Evolutionary conservation across 805 yeast genomes (phyloP), one percentile per base, ranked within the genome.

Genomic region (Kuraishia piskuri): DNA sequence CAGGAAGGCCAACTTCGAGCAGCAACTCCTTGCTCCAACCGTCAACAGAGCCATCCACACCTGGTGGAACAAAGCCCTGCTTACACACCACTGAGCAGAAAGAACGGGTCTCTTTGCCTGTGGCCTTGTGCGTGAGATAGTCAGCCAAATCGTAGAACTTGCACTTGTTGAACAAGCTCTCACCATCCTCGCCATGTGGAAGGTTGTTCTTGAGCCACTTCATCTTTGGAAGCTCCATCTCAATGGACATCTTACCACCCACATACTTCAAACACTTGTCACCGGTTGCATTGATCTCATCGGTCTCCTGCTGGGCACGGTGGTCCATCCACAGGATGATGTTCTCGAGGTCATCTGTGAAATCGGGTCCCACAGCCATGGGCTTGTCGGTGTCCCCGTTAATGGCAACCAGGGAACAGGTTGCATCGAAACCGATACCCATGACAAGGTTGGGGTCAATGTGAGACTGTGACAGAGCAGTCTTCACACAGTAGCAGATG

Each of bases 241-340:
- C 99, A 63, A 94, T 87, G 51, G 97, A 90, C 97, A 94, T 92
- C 62, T 84, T 85, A 20, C 98, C 98, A 55, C 99, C 99, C 20
- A 94, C 98, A 66, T 89, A 94, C 66, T 88, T 86, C 63, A 94
- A 76, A 54, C 88, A 82, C 63, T 80, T 82, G 64, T 90, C 95
- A 37, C 79, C 78, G 0, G 96, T 86, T 46, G 84, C 80, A 69
- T 92, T 92, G 67, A 94, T 90, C 54, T 74, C 79, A 53, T 81
- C 73, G 14, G 97, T 90, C 66, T 92, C 97, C 7, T 75, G 73
- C 17, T 77, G 84, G 0, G 98, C 97, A 58, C 99, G 80, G 69
- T 94, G 99, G 72, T 94, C 99, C 98, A 94, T 92, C 99, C 99
- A 94, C 57, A 94, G 71, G 52, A 94, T 83, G 62, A 94, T 85